phyloP scores from a whole-genome alignment of 208 protist species.

The Leishmania aethiopica region DNA sequence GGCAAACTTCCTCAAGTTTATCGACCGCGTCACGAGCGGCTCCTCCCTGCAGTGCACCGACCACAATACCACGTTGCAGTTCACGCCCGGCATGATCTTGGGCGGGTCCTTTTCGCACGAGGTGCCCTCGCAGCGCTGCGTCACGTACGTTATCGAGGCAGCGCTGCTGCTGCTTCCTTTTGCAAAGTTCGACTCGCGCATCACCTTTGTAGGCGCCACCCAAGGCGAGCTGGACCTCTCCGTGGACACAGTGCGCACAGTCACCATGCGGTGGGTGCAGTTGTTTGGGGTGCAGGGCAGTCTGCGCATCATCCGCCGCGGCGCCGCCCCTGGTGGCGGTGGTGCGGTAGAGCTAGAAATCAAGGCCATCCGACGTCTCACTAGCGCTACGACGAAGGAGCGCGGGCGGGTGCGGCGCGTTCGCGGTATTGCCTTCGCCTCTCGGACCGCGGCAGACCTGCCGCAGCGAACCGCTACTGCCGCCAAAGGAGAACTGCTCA shows the following conservation, averaged over 20 bases:
- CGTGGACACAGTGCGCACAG: conserved; percentile 89
- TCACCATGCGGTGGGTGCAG: conserved; percentile 87
- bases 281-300: conserved; percentile 85
- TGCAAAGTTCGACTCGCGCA: conserved; percentile 86
- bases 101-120: conserved; percentile 91
- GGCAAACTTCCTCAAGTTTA: conserved; percentile 93
- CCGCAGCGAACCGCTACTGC: conserved; percentile 85
- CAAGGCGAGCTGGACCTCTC: conserved; percentile 87
- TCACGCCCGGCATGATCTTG: conserved; percentile 91
- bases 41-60: conserved; percentile 75
- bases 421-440: conserved; percentile 93
- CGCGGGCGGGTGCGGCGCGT: conserved; percentile 88
- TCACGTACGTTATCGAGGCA: conserved; percentile 89
- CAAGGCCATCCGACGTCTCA: conserved; percentile 76
- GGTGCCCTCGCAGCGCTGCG: conserved; percentile 71
- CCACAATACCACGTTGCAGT: conserved; percentile 77
- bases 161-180: conserved; percentile 89
- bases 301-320: conserved; percentile 87
- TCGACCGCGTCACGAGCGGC: conserved; percentile 90
- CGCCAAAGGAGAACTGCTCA: conserved; percentile 87
- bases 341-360: conserved; percentile 87
- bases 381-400: conserved; percentile 63
- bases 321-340: conserved; percentile 78
- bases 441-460: conserved; percentile 83
- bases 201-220: conserved; percentile 88